Evolutionary conservation across 1,139 yeast genomes (phyloP).

Genomic region (Hansenula sp.): DNA sequence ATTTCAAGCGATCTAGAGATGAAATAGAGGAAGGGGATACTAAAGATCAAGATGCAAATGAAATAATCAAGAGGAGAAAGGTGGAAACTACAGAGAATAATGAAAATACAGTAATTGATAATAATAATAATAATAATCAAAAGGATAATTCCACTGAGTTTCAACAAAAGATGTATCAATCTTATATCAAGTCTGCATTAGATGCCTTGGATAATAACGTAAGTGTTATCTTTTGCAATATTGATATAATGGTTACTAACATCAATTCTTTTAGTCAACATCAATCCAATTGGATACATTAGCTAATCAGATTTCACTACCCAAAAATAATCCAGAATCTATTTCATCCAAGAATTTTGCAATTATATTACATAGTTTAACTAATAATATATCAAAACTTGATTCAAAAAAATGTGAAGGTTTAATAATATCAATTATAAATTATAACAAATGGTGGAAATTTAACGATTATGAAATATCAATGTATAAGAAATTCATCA

Average conservation of each 20-base stretch:
- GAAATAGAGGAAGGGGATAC: slow-evolving; percentile 11
- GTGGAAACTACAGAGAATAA: slow-evolving; percentile 14
- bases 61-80: slow-evolving; percentile 22
- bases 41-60: neutral
- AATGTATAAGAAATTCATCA: slow-evolving; percentile 63
- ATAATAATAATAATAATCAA: neutral
- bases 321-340: slow-evolving; percentile 36
- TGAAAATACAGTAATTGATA: neutral
- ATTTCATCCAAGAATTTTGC: slow-evolving; percentile 36
- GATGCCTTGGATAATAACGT: slow-evolving; percentile 57
- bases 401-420: slow-evolving; percentile 35
- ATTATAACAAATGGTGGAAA: slow-evolving; percentile 55
- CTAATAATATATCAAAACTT: slow-evolving; percentile 48
- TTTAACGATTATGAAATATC: slow-evolving; percentile 35
- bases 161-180: slow-evolving; percentile 50
- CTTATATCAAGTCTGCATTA: slow-evolving; percentile 64
- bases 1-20: slow-evolving; percentile 19
- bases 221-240: no score
- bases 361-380: slow-evolving; percentile 41
- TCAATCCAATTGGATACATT: slow-evolving; percentile 39
- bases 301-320: slow-evolving; percentile 40
- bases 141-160: slow-evolving; percentile 5
- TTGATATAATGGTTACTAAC: slow-evolving; percentile 15
- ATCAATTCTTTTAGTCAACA: slow-evolving; percentile 26
- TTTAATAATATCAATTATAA: slow-evolving; percentile 46